Evolutionary conservation across 768 basidiomycete species (phyloP), one percentile per base, ranked within the genome.

Genomic region (Tubosaeta sp.): DNA sequence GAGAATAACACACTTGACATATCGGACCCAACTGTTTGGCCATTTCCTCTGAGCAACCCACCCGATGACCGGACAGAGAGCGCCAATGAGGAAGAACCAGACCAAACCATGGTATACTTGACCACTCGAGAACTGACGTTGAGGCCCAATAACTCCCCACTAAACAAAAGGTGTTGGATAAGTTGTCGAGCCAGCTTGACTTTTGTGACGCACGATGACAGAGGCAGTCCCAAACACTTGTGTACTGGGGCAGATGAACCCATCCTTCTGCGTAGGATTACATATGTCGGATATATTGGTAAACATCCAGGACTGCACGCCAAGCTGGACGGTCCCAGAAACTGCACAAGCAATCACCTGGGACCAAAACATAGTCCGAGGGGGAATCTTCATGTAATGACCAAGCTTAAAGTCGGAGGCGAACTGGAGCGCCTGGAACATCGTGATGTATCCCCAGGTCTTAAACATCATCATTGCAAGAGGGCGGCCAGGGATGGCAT

Each of bases 391-490:
- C 78, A 84, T 85, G 72, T 76, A 86, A 71, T 88, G 85, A 48
- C 87, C 87, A 33, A 89, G 75, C 68, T 89, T 90, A 67, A 88
- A 84, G 65, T 88, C 87, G 43, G 76, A 73, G 4, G 84, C 75
- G 65, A 88, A 88, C 52, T 76, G 71, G 65, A 88, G 76, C 1
- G 84, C 86, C 72, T 79, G 77, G 19, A 71, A 57, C 80, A 84
- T 80, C 1, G 83, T 80, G 41, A 84, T 78, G 62, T 86, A 86
- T n/a, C 82, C 84, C 71, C 78, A 86, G 5, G 78, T 84, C 71
- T 85, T 85, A 74, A 84, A 87, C 79, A 88, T 82, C 86, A 88
- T 85, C 80, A 86, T 82, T 0, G 87, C 86, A 52, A 88, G 77
- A 3, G 88, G 86, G 46, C 77, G 78, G 14, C 88, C 88, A 61